Conservation (phyloP, 805 yeast genomes). For the Candida dajiaensis region DNA sequence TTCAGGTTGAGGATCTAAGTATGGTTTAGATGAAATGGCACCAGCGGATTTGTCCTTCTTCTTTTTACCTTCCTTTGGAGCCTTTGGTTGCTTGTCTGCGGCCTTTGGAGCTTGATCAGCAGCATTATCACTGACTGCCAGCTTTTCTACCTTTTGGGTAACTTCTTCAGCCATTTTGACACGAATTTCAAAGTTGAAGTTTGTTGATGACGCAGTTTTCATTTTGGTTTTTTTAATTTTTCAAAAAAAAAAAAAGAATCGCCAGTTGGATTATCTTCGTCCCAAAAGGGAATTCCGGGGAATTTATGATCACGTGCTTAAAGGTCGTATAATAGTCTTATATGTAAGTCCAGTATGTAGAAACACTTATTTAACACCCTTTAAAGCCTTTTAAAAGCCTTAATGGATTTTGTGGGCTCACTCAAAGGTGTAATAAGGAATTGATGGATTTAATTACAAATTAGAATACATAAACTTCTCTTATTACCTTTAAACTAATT, state of each 20-base stretch:
- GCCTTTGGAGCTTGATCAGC: conserved; percentile 16
- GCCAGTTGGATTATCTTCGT: neutral
- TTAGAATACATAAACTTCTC: neutral
- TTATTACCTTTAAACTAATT: neutral
- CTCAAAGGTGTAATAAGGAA: too few relatives aligned
- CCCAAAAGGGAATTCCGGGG: neutral
- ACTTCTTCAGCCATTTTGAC: conserved; percentile 34
- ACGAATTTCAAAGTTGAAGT: neutral
- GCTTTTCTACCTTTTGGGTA: conserved; percentile 41
- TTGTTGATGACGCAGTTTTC: neutral
- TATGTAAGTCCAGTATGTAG: too few relatives aligned
- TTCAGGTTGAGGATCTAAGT: conserved; percentile 73
- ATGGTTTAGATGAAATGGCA: conserved; percentile 31
- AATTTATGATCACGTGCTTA: neutral
- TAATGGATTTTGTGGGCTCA: too few relatives aligned
- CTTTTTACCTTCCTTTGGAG: conserved; percentile 25
- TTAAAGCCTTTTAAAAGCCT: too few relatives aligned
- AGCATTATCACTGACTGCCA: conserved; percentile 29
- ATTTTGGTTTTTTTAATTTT: neutral
- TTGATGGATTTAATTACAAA: too few relatives aligned
- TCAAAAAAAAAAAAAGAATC: neutral
- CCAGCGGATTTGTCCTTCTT: conserved; percentile 36
- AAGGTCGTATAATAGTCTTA: neutral
- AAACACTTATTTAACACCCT: too few relatives aligned
- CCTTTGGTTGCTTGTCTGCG: conserved; percentile 18